Evolutionary conservation across 345 rosid species (phyloP).

Genomic region (Eucalyptus tenuipes): DNA sequence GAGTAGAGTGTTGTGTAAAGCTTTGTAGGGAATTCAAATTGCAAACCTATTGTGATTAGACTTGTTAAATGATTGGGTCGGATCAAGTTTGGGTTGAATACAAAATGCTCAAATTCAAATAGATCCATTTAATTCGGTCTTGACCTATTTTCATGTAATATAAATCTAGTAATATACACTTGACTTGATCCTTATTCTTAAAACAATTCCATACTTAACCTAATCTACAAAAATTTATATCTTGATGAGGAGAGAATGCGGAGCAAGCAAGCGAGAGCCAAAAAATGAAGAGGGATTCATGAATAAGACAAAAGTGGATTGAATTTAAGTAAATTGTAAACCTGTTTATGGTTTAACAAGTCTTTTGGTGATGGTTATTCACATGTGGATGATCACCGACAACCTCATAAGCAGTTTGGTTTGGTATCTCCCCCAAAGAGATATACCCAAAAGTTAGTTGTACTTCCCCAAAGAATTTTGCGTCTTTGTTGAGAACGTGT

Average conservation of each 20-base stretch:
- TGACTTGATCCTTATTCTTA: no score
- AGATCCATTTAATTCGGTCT: accelerated
- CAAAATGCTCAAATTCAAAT: no score
- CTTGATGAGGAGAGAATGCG: no score
- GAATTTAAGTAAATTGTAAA: no score
- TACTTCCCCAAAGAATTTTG: neutral
- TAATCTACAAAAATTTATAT: no score
- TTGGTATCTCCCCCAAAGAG: neutral
- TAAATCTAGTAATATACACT: accelerated
- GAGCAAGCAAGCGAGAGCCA: no score
- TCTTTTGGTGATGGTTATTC: neutral
- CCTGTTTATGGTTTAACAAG: no score
- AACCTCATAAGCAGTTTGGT: neutral
- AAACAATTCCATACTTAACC: no score
- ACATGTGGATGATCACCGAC: neutral
- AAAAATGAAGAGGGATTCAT: no score
- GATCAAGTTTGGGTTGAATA: no score
- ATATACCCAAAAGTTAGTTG: neutral
- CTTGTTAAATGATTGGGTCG: no score
- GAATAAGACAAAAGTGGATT: no score
- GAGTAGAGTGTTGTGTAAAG: neutral
- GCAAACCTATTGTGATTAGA: neutral
- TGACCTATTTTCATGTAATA: accelerated
- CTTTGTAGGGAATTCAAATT: neutral
- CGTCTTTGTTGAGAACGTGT: neutral